Conservation (phyloP, 805 yeast species). For the Candida parachauliodes region DNA sequence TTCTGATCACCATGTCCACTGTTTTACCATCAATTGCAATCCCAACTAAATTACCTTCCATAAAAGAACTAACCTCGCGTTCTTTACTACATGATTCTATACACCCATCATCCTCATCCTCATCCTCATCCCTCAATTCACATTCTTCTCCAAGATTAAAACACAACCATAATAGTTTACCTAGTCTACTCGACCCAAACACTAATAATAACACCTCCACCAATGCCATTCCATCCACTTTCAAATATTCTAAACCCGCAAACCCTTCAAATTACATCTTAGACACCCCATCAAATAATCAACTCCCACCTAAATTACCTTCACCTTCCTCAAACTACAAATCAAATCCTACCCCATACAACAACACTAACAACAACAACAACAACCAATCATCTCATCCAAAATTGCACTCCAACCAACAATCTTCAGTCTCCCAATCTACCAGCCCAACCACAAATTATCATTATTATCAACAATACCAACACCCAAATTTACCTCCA, state of each 20-base stretch:
- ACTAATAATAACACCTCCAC: too few species aligned
- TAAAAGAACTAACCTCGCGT: constrained; percentile 21
- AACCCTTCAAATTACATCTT: too few species aligned
- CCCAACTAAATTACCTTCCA: constrained; percentile 24
- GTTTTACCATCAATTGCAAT: constrained; percentile 7
- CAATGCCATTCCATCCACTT: too few species aligned
- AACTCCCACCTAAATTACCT: constrained; percentile 5
- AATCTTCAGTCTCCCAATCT: constrained; percentile 4
- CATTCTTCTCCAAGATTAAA: too few species aligned
- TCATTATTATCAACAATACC: constrained; percentile 7
- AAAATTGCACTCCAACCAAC: not conserved
- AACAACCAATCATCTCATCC: constrained; percentile 7
- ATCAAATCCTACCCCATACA: not conserved
- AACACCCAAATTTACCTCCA: constrained; percentile 2
- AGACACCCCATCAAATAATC: not conserved
- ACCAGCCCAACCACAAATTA: constrained; percentile 11
- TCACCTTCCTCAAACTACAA: constrained; percentile 10
- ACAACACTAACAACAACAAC: constrained; percentile 10
- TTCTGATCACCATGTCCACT: constrained; percentile 4
- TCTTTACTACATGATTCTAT: constrained; percentile 7
- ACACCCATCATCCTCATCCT: too few species aligned
- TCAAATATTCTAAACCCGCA: too few species aligned
- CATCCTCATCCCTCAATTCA: not conserved
- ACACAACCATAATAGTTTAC: too few species aligned
- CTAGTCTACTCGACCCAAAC: too few species aligned